Base-by-base conservation (phyloP, 2,329 filamentous ascomycete species). In the Talaromyces sp. region DNA sequence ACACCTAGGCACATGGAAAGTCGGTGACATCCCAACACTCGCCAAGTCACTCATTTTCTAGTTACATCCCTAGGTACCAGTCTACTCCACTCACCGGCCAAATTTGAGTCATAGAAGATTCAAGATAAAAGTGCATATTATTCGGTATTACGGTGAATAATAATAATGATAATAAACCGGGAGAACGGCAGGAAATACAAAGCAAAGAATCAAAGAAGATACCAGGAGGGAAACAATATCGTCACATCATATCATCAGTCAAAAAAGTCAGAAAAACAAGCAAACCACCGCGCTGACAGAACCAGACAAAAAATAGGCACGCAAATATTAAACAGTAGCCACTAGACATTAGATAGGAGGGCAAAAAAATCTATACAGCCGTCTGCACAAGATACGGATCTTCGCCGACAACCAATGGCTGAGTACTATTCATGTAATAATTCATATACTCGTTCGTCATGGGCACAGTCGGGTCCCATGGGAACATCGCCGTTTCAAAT, bases 311-410 rank as follows among this genome's bases (percentile, higher is more conserved):
- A 68, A 60, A n/a, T 2, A 39, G 4, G 61, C 39, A 67, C 52
- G 33, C n/a, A 59, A 39, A 13, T 19, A 41, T 41, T 39, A 54
- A 61, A 56, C 63, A 61, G 63, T 52, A 52, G 49, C 49, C 49
- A 54, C 50, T 9, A 54, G 19, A 52, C 33, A 64, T 59, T 54
- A 66, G 61, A 62, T 43, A 67, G 63, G 39, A 63, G 61, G 54
- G 45, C 31, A 35, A 43, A 35, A 25, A 65, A 61, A 64, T 66
- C 69, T 72, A 70, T 70, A 72, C 72, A 69, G 68, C 68, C 66
- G 69, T 69, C 78, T 73, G 75, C 70, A 75, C 71, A 69, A 73
- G 72, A 73, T 75, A 78, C 65, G 74, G 72, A 67, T 76, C 75
- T 64, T 76, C 77, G 15, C 56, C 56, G 61, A 73, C 69, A 62